A percentile compares a stretch with the other conserved stretches of the same genome.
These are phyloP conservation scores for Samsoniella hepiali DNA, from an alignment of 2,329 filamentous ascomycete genomes.

Conservation along the genomic window DNA sequence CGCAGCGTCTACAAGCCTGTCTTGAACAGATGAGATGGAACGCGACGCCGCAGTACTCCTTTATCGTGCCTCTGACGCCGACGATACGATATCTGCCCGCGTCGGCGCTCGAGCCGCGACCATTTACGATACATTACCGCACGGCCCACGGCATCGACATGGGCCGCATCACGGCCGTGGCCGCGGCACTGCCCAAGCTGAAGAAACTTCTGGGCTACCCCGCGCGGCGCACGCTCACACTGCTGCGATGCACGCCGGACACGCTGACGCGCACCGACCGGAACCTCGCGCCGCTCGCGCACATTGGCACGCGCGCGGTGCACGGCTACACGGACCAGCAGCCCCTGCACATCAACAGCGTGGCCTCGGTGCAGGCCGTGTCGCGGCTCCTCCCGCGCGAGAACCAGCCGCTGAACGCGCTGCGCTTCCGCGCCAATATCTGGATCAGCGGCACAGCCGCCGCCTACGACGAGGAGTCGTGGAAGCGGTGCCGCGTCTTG, in stretches of 20 bases:
- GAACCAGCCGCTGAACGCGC: conserved; percentile 21
- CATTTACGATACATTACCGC: conserved; percentile 23
- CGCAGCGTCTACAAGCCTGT: background rate
- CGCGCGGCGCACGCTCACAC: conserved; percentile 14
- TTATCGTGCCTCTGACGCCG: conserved; percentile 7
- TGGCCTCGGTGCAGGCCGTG: conserved; percentile 24
- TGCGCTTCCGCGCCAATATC: conserved; percentile 24
- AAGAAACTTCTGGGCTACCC: conserved; percentile 21
- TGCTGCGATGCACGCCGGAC: conserved; percentile 21
- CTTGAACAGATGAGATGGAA: background rate
- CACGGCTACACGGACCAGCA: conserved; percentile 25
- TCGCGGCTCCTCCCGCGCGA: conserved; percentile 20
- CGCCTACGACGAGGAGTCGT: conserved; percentile 22
- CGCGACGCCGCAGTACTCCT: conserved; percentile 3
- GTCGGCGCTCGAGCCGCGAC: background rate
- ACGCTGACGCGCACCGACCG: conserved; percentile 20
- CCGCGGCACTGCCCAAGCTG: conserved; percentile 20
- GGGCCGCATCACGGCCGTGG: conserved; percentile 19
- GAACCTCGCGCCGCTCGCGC: conserved; percentile 21
- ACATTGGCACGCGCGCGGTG: conserved; percentile 23
- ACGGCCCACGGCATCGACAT: conserved; percentile 21
- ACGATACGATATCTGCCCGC: conserved; percentile 1
- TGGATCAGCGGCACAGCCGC: conserved; percentile 21
- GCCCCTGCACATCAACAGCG: conserved; percentile 23
- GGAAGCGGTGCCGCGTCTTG: conserved; percentile 22